These are phyloP conservation scores for Gossypium thurberi DNA, from an alignment of 345 rosid genomes.

Conservation along the genomic window DNA sequence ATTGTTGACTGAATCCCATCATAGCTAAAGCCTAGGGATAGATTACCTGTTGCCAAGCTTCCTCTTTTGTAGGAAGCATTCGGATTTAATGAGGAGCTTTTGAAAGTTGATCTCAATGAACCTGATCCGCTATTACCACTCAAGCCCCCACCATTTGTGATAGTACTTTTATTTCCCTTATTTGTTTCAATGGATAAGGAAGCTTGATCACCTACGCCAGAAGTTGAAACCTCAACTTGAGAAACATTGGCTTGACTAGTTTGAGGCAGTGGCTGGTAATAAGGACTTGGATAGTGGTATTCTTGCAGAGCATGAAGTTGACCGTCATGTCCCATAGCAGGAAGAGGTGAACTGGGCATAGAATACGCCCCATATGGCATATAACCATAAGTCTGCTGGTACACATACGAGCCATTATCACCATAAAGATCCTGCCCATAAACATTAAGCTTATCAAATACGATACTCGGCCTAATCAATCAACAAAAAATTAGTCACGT, in stretches of 20 bases:
- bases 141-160: slow-evolving; percentile 26
- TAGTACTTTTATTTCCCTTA: slow-evolving; percentile 19
- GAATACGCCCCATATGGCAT: slow-evolving; percentile 41
- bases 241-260: slow-evolving; percentile 13
- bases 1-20: slow-evolving; percentile 31
- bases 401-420: slow-evolving; percentile 33
- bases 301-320: slow-evolving; percentile 38
- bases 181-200: slow-evolving; percentile 29
- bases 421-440: slow-evolving; percentile 32
- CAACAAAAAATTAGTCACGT: background rate
- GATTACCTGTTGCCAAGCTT: slow-evolving; percentile 25
- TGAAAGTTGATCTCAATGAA: slow-evolving; percentile 34
- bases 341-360: slow-evolving; percentile 28
- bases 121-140: slow-evolving; percentile 32
- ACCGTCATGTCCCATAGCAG: slow-evolving; percentile 26
- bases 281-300: slow-evolving; percentile 47
- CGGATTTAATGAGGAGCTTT: slow-evolving; percentile 31
- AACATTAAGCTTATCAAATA: slow-evolving; percentile 15
- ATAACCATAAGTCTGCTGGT: slow-evolving; percentile 38
- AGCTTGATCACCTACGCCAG: slow-evolving; percentile 21
- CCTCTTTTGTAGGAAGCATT: slow-evolving; percentile 37
- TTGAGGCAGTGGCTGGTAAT: slow-evolving; percentile 25
- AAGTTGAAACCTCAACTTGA: slow-evolving; percentile 22
- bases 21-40: slow-evolving; percentile 33
- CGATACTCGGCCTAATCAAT: background rate